A percentile compares a stretch with the other conserved stretches of the same genome.
Evolutionary conservation across 495 filamentous ascomycete genomes (phyloP).

Genomic region (Aspergillus ellipticus): DNA sequence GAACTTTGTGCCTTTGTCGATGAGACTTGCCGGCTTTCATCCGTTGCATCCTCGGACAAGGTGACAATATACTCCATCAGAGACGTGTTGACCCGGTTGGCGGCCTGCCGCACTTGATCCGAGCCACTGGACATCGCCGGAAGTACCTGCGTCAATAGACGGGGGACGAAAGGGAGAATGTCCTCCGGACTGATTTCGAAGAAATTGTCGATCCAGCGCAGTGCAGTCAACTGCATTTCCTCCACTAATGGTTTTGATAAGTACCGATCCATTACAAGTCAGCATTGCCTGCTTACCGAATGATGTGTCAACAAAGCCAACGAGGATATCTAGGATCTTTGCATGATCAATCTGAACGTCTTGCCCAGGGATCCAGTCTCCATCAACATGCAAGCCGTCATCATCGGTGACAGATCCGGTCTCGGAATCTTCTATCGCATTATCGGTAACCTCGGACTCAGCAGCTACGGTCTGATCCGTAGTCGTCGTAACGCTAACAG

Average conservation of each 20-base stretch:
- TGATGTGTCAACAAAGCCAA: constrained; percentile 81
- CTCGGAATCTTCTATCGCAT: constrained; percentile 53
- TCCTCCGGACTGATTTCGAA: constrained; percentile 97
- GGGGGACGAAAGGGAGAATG: constrained; percentile 91
- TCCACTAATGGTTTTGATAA: constrained; percentile 54
- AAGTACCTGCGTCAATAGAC: constrained; percentile 84
- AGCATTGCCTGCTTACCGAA: constrained; percentile 52
- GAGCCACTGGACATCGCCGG: constrained; percentile 92
- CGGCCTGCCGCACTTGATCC: constrained; percentile 82
- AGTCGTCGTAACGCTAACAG: constrained; percentile 49
- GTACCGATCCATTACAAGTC: background rate
- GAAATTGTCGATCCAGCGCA: constrained; percentile 94
- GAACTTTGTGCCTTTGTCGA: constrained; percentile 39
- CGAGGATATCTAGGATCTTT: constrained; percentile 87
- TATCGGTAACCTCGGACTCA: constrained; percentile 41
- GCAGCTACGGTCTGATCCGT: constrained; percentile 45
- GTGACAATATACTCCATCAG: constrained; percentile 90
- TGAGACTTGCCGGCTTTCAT: constrained; percentile 37
- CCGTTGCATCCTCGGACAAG: constrained; percentile 68
- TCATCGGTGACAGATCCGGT: constrained; percentile 59
- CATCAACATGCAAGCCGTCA: constrained; percentile 63
- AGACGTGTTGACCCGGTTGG: constrained; percentile 81
- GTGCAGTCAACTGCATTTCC: constrained; percentile 82
- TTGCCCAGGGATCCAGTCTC: constrained; percentile 95
- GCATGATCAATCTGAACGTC: constrained; percentile 93